Base-by-base conservation (phyloP, 345 rosid genomes). In the Triadica sebifera region DNA sequence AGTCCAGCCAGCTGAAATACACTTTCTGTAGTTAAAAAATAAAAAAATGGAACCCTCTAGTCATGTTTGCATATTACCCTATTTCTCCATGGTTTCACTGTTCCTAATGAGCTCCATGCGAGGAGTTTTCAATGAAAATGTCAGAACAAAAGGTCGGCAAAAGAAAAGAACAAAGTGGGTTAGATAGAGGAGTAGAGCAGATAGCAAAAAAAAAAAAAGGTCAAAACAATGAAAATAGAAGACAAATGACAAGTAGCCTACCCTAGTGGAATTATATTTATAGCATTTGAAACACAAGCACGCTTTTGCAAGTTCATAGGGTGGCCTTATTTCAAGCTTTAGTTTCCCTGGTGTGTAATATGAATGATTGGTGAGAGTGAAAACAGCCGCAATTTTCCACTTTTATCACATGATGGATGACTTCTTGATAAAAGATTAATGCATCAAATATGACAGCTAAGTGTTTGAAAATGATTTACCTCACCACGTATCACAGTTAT, bases 341-440 rank as follows among this genome's bases (percentile, higher is more conserved):
- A 24, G 12, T 29, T 8, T 9, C 16, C 72, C 6, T 52, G 25
- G 24, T 37, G 13, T 34, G 25, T 17, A 7, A 34, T 25, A 5
- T 50, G 43, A 50, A 67, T 69, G 60, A 69, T 69, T 50, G 15
- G 6, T 47, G 70, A 67, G n/a, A 24, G 15, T 29, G 58, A 19
- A 16, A 1, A 34, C 60, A 52, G 72, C 72, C 72, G 72, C 60
- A 69, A 34, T 51, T 69, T 43, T 37, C 60, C 45, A 52, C 58
- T 52, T 34, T 43, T 19, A 34, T 50, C 41, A 50, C 55, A 46
- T 47, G 70, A 22, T 45, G 16, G 37, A 49, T 15, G 53, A 49
- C 17, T 67, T 1, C 19, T 67, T 12, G 25, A 22, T 4, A 3
- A 49, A 47, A 46, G n/a, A 15, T 46, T 66, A 22, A 47, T 46